Conservation (phyloP, 2,329 filamentous ascomycete genomes). For the Knufia fluminis region DNA sequence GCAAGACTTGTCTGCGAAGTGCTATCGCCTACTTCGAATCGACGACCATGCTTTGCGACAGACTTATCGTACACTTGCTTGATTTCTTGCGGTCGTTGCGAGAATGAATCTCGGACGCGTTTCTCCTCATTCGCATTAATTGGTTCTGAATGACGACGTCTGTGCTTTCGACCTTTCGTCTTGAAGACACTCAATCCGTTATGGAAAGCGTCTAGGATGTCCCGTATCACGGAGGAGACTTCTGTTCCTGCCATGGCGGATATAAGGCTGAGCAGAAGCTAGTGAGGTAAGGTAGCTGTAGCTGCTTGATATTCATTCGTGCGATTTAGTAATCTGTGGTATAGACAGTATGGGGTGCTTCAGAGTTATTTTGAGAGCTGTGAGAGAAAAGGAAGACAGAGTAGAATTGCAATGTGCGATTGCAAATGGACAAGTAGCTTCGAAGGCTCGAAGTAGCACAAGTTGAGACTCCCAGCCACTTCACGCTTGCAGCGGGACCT, state of each 20-base stretch:
- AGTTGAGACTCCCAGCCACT: background rate
- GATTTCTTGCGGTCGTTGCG: constrained; percentile 18
- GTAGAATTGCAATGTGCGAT: background rate
- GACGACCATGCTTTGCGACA: constrained; percentile 17
- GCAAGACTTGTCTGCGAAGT: constrained; percentile 20
- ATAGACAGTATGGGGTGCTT: background rate
- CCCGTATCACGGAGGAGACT: constrained; percentile 20
- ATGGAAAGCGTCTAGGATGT: constrained; percentile 21
- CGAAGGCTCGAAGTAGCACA: background rate
- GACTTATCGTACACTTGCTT: constrained; percentile 17
- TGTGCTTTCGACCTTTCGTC: constrained; percentile 14
- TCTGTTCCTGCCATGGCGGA: constrained; percentile 17
- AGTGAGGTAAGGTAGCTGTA: background rate
- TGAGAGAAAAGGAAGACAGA: background rate
- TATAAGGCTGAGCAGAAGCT: constrained; percentile 3
- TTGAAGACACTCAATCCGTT: constrained; percentile 20
- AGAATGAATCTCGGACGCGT: constrained; percentile 18
- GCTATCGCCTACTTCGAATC: constrained; percentile 21
- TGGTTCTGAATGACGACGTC: constrained; percentile 12
- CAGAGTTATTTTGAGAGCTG: background rate
- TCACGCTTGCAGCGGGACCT: background rate
- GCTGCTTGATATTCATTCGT: constrained; percentile 1
- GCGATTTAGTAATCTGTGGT: background rate
- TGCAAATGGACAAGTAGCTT: background rate
- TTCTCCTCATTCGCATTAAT: constrained; percentile 19